Conservation (phyloP, 2,329 filamentous ascomycete genomes). For the Lachnellula willkommii region DNA sequence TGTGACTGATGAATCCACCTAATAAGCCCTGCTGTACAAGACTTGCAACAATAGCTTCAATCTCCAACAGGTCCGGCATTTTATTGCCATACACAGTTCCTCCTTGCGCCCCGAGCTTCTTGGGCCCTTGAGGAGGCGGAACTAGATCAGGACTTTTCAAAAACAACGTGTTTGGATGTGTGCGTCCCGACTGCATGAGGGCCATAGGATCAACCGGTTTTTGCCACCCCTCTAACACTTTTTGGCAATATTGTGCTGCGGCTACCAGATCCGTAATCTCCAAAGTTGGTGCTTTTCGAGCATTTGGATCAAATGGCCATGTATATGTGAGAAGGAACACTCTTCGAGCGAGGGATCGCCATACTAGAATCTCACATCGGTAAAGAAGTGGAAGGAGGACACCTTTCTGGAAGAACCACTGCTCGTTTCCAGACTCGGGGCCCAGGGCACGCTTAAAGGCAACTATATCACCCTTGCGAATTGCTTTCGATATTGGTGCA, state of each 20-base stretch:
- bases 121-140: slow-evolving; percentile 43
- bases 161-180: slow-evolving; percentile 44
- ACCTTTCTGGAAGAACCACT: slow-evolving; percentile 72
- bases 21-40: slow-evolving; percentile 77
- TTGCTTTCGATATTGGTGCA: slow-evolving; percentile 64
- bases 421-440: slow-evolving; percentile 46
- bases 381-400: slow-evolving; percentile 71
- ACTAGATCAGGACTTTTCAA: slow-evolving; percentile 39
- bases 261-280: slow-evolving; percentile 64
- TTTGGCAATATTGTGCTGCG: slow-evolving; percentile 61
- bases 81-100: slow-evolving; percentile 61
- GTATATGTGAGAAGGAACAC: slow-evolving; percentile 74
- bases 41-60: slow-evolving; percentile 73
- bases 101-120: slow-evolving; percentile 49
- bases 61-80: slow-evolving; percentile 52
- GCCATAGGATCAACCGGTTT: slow-evolving; percentile 27
- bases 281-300: slow-evolving; percentile 65
- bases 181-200: slow-evolving; percentile 28
- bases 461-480: slow-evolving; percentile 68
- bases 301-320: slow-evolving; percentile 53
- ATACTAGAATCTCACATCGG: slow-evolving; percentile 74
- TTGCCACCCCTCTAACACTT: slow-evolving; percentile 53
- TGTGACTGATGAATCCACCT: slow-evolving; percentile 78
- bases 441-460: slow-evolving; percentile 66
- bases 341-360: slow-evolving; percentile 74